phyloP scores from a whole-genome alignment of 306 rosid genomes.

The cucumber (Cucumis sativus) region DNA sequence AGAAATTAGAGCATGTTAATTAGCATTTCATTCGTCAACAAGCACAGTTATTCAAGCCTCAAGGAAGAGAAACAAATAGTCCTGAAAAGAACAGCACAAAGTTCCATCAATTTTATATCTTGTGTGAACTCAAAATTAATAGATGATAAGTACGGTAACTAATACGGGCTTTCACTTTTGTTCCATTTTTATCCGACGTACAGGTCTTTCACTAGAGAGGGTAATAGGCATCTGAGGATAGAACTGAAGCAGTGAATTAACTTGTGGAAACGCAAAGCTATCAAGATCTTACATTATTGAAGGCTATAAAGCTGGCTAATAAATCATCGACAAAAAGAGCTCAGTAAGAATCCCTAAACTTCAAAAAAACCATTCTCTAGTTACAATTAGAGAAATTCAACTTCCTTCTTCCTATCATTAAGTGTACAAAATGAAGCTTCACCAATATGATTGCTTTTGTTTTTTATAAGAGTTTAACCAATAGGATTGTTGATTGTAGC shows the following conservation, averaged over 20 bases:
- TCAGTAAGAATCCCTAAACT: neutral
- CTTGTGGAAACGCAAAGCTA: neutral
- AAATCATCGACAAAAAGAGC: neutral
- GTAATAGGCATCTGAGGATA: neutral
- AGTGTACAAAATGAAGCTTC: neutral
- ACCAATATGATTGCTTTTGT: neutral
- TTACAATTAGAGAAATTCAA: neutral
- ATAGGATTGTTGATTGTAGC: neutral
- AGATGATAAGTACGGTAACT: neutral
- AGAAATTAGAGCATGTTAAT: conserved; percentile 8
- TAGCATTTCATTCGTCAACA: neutral
- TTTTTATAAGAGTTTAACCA: neutral
- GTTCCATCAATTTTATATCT: neutral
- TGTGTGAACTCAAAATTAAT: neutral
- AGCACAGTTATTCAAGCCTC: neutral
- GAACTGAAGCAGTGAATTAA: neutral
- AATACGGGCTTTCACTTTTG: neutral
- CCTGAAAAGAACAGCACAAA: neutral
- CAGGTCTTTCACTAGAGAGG: neutral
- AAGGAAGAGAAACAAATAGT: neutral
- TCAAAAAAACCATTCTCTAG: neutral
- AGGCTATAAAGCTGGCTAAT: neutral
- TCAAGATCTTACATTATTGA: neutral
- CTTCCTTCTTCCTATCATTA: neutral
- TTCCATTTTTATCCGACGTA: too few relatives aligned